phyloP scores from a whole-genome alignment of 176 grass and related monocot genomes.

The barley (Hordeum vulgare) region MorexV3_pseudomolecules_assembly NC_058521.1:35576700-35577199 shows the following conservation, averaged over 20 bases:
- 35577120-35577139: background rate
- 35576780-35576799: too few relatives aligned
- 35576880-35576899: slow-evolving; percentile 77
- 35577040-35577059: slow-evolving; percentile 23
- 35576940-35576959: slow-evolving; percentile 30
- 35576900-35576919: slow-evolving; percentile 78
- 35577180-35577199: background rate
- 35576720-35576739: too few relatives aligned
- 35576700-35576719: too few relatives aligned
- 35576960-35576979: background rate
- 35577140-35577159: background rate
- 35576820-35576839: too few relatives aligned
- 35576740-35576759: too few relatives aligned
- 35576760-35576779: too few relatives aligned
- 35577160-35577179: background rate
- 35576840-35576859: too few relatives aligned
- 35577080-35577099: slow-evolving; percentile 46
- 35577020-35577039: slow-evolving; percentile 39
- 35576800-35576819: too few relatives aligned
- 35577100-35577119: slow-evolving; percentile 52
- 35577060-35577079: slow-evolving; percentile 13
- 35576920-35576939: slow-evolving; percentile 61
- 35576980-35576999: background rate
- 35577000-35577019: background rate
- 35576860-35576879: too few relatives aligned